phyloP scores from a whole-genome alignment of 192 early-diverging fungal species.

The Backusella circina region DNA sequence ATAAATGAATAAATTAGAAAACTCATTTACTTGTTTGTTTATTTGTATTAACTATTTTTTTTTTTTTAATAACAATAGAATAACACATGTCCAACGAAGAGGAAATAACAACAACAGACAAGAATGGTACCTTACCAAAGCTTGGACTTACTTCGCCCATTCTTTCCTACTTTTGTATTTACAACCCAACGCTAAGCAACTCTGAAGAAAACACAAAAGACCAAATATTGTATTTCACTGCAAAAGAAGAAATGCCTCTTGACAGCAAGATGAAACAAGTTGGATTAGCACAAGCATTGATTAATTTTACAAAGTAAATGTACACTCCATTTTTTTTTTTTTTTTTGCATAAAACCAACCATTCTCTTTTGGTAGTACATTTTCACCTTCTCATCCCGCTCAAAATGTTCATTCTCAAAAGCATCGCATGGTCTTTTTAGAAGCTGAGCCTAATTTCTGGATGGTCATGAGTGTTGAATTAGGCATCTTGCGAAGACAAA shows the following conservation, averaged over 20 bases:
- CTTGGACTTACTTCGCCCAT: slow-evolving; percentile 40
- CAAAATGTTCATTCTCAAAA: slow-evolving; percentile 63
- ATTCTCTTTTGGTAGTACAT: slow-evolving; percentile 34
- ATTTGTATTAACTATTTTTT: not conserved
- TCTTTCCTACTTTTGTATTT: slow-evolving; percentile 74
- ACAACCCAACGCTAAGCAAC: slow-evolving; percentile 63
- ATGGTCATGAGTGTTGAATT: slow-evolving; percentile 49
- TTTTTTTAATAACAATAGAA: not conserved
- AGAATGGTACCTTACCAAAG: not conserved
- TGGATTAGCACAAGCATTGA: slow-evolving; percentile 70
- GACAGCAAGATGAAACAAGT: slow-evolving; percentile 73
- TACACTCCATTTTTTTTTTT: not conserved
- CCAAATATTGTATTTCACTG: slow-evolving; percentile 72
- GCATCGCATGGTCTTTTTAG: slow-evolving; percentile 51
- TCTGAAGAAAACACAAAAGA: slow-evolving; percentile 70
- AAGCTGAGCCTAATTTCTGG: slow-evolving; percentile 59
- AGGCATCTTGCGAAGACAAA: slow-evolving; percentile 28
- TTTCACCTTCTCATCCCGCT: slow-evolving; percentile 43
- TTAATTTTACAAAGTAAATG: slow-evolving; percentile 59
- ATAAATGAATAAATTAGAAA: not conserved
- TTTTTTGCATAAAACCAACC: not conserved
- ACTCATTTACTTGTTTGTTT: too few relatives aligned
- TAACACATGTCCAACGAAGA: not conserved
- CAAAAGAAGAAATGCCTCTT: slow-evolving; percentile 60
- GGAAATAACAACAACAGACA: not conserved